Evolutionary conservation across 352 stramenopile genomes (phyloP), one percentile per base, ranked within the genome.

Genomic region (Thalassiosira hispida): DNA sequence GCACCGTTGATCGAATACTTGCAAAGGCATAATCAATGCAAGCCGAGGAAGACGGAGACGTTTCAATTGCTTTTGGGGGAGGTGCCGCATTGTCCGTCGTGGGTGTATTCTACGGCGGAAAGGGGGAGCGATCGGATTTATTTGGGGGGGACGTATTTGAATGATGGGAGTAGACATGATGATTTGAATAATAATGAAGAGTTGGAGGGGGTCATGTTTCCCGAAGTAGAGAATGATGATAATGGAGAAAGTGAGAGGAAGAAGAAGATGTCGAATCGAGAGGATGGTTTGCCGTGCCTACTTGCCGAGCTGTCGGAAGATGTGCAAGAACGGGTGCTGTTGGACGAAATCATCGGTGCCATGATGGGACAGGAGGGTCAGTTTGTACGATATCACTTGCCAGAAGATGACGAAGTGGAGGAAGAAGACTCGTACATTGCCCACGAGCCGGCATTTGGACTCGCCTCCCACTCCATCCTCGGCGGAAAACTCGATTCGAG

Each of bases 291-390:
- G 31, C 23, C 20, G 22, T 51, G 38, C 18, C 46, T 38, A 23
- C 47, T 77, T 40, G 64, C 25, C 18, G 60, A 29, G 52, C 60
- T 72, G 25, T 57, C 61, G 0, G 52, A 76, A 22, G 69, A 83
- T 64, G 52, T 76, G 5, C 88, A 92, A 79, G 86, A 94, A 66
- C 60, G 35, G 7, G 77, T 94, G 57, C 55, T 94, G 8, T 42
- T 92, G 11, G 83, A 92, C 62, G 88, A 92, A 57, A 56, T 94
- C 1, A 77, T 94, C 25, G 86, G 86, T 49, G 84, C 88, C 1
- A 89, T 92, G 68, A 82, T 94, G 63, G 88, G 88, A 46, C 72
- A 91, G 18, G 86, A 94, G 55, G 86, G 88, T 25, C 33, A 73
- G 29, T 90, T 84, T 53, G 68, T 92, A 35, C 51, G 61, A 62